A percentile compares a stretch with the other conserved stretches of the same genome.
These are phyloP conservation scores for Phanerochaete sordida DNA, from an alignment of 768 basidiomycete genomes.

Conservation along the genomic window DNA sequence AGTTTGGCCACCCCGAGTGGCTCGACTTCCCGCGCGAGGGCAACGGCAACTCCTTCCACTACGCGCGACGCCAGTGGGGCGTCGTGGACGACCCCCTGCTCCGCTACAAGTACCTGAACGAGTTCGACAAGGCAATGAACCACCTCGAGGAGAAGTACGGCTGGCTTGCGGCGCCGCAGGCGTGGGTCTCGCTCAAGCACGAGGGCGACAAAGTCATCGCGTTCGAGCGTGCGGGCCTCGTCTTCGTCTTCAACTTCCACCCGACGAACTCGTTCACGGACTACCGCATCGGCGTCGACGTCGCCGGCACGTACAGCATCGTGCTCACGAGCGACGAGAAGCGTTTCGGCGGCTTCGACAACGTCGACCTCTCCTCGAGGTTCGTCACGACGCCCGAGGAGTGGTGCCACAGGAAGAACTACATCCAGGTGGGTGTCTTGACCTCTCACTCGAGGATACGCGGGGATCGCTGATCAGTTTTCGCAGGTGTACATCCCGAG, in stretches of 20 bases:
- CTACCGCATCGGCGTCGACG: conserved; percentile 90
- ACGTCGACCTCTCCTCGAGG: conserved; percentile 57
- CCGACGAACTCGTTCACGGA: conserved; percentile 87
- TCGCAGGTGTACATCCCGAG: conserved; percentile 67
- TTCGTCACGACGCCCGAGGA: conserved; percentile 82
- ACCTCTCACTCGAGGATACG: background rate
- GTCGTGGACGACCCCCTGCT: conserved; percentile 81
- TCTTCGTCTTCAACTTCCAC: conserved; percentile 99
- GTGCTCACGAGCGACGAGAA: conserved; percentile 84
- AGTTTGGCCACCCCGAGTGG: conserved; percentile 99
- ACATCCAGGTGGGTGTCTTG: conserved; percentile 65
- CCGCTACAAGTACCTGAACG: conserved; percentile 92
- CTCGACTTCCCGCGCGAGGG: conserved; percentile 98
- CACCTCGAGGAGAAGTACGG: conserved; percentile 69
- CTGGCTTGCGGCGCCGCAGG: conserved; percentile 85
- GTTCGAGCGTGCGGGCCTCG: conserved; percentile 87
- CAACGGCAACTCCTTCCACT: conserved; percentile 94
- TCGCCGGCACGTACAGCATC: conserved; percentile 78
- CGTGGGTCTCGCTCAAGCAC: conserved; percentile 91
- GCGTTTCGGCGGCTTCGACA: conserved; percentile 86
- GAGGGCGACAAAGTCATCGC: conserved; percentile 91
- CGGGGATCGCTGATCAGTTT: background rate
- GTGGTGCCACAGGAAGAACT: conserved; percentile 95
- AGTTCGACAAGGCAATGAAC: conserved; percentile 94
- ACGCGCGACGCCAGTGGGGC: conserved; percentile 97